Base-by-base conservation (phyloP, 2,329 filamentous ascomycete species). In the Colletotrichum plurivorum region DNA sequence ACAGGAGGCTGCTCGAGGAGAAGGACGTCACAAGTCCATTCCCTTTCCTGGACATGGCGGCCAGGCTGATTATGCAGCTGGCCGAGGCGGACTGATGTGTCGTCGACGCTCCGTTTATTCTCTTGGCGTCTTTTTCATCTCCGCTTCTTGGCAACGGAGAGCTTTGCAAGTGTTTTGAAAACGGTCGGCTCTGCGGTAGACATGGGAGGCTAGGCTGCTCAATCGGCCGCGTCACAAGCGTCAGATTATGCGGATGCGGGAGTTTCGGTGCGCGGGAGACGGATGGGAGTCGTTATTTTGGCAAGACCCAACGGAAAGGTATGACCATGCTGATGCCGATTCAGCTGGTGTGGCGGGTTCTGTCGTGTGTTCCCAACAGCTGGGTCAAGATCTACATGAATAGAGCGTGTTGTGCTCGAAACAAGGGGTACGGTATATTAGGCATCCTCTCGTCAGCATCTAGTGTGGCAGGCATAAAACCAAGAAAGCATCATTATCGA, bases 21-120 rank as follows among this genome's bases (percentile, higher is more conserved):
- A 98, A 98, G 87, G 93, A 97, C 76, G 94, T 97, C 71, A 95
- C 94, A 52, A 97, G 93, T 78, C 94, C 96, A 31, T 98, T 97
- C 80, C 95, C 96, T 4, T 98, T 98, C 83, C 86, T 98, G 76
- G 95, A 98, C 82, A 92, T 98, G 80, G 95, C 95, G 36, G 95
- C 94, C 73, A 92, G 92, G 81, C 85, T 98, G 76, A 97, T 98
- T 74, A 94, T 97, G 83, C 94, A 97, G 83, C 85, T 98, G 77
- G 94, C 95, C 12, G 93, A 95, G 78, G 92, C 92, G 66, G 92
- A 94, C 75, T 89, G 82, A 79, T 48, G 45, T 16, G 27, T 43
- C 52, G 5, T 58, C 15, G 16, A n/a, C 18, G 18, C 49, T 67
- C 52, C 55, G 41, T 59, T 51, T 46, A 65, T 39, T 39, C 27